Evolutionary conservation across 345 rosid genomes (phyloP).

Genomic region (Eucalyptus dawsonii): DNA sequence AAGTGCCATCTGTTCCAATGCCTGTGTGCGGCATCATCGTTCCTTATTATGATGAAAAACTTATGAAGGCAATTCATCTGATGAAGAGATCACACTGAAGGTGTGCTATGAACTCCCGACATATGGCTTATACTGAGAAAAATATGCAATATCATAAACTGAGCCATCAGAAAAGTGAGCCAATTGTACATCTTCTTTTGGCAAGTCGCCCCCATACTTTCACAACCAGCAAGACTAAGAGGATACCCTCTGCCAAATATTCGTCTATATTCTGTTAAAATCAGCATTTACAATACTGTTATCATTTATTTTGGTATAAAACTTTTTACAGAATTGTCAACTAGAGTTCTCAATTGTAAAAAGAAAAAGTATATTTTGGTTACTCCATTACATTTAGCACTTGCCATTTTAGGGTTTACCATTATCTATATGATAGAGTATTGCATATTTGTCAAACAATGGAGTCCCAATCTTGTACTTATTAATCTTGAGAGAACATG

Average conservation of each 20-base stretch:
- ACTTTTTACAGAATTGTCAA: background rate
- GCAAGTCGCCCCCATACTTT: background rate
- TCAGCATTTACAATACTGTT: background rate
- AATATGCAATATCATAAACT: background rate
- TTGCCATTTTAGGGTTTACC: background rate
- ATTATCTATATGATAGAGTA: background rate
- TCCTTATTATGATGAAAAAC: background rate
- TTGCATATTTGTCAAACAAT: background rate
- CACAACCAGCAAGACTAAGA: background rate
- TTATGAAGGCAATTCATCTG: background rate
- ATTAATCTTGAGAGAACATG: background rate
- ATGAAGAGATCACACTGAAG: background rate
- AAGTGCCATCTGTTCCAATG: background rate
- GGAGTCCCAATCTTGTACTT: background rate
- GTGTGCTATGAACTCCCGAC: background rate
- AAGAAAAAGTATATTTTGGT: background rate
- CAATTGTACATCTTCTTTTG: background rate
- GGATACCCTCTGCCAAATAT: background rate
- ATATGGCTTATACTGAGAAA: background rate
- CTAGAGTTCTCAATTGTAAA: background rate
- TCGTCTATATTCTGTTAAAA: background rate
- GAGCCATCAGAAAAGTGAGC: background rate
- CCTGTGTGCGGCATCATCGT: background rate
- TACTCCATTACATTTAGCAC: background rate
- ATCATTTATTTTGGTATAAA: background rate